Evolutionary conservation across 352 stramenopile genomes (phyloP), one percentile per base, ranked within the genome.

Genomic region (Phytophthora capsici): DNA sequence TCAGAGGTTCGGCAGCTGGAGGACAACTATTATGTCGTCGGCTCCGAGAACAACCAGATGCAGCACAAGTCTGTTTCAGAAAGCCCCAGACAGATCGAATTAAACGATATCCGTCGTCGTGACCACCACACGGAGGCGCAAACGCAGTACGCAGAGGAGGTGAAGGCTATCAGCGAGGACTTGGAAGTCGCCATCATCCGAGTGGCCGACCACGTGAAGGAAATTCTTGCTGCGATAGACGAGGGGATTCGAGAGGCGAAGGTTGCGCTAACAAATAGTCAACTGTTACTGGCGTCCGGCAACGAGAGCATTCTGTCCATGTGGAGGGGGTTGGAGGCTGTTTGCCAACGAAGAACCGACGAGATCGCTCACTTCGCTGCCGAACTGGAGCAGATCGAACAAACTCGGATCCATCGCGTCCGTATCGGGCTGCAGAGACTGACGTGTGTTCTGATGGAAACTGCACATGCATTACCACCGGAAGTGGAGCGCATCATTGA

Each of bases 401-500:
- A 75, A 55, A 71, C 69, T 17, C 78, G 84, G 2, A 82, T 82
- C 3, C 38, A 64, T 22, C 72, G 72, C 4, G 71, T 93, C 6
- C 73, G 79, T 6, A 40, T 51, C 0, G 71, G 64, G 12, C 68
- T 93, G 23, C 61, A 77, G 32, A 22, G 12, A 17, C 57, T 93
- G 47, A 94, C 86, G 3, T 66, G 67, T 40, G 68, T 44, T 10
- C 67, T 90, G 37, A 89, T 94, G 78, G 78, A 85, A n/a, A 90
- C 73, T 0, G 81, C 80, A 20, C 74, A 91, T 38, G 79, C 80
- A 12, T 53, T 93, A 28, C 73, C 82, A 23, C 64, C 71, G 36
- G 84, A 92, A 72, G 80, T 91, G 16, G 84, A 92, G 56, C 77
- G 86, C 17, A 82, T 93, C 51, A 82, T 94, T 26, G 86, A 93